Evolutionary conservation across 139 green algal genomes (phyloP).

Genomic region (Dunaliella primolecta): DNA sequence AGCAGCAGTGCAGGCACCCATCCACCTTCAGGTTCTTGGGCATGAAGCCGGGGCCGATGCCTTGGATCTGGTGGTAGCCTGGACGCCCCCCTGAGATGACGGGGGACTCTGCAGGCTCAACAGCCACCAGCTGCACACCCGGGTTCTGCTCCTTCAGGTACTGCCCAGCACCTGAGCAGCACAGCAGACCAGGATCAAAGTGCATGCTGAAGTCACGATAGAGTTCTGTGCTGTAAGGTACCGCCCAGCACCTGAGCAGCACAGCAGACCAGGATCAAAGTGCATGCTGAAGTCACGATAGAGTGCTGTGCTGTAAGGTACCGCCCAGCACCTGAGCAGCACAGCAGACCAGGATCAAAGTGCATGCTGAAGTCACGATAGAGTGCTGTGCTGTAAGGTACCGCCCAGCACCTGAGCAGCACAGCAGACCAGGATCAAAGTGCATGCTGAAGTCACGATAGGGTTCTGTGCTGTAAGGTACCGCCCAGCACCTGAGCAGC

Average conservation of each 20-base stretch:
- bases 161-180: slow-evolving; percentile 22
- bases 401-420: slow-evolving; percentile 22
- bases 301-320: slow-evolving; percentile 91
- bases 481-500: slow-evolving; percentile 24
- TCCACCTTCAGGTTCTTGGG: slow-evolving; percentile 34
- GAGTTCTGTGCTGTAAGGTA: slow-evolving; percentile 91
- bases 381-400: slow-evolving; percentile 91
- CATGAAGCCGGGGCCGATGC: slow-evolving; percentile 85
- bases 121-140: slow-evolving; percentile 79
- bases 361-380: slow-evolving; percentile 28
- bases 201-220: slow-evolving; percentile 28
- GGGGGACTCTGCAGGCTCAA: slow-evolving; percentile 89
- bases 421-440: too few species aligned
- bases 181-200: too few species aligned
- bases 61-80: slow-evolving; percentile 93
- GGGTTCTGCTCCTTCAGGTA: slow-evolving; percentile 92
- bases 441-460: slow-evolving; percentile 28
- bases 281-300: slow-evolving; percentile 28
- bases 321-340: slow-evolving; percentile 22
- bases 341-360: too few species aligned
- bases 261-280: too few species aligned
- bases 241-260: slow-evolving; percentile 22
- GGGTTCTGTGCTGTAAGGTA: slow-evolving; percentile 91
- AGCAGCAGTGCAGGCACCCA: neutral
- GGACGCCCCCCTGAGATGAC: slow-evolving; percentile 82